Conservation (phyloP, 495 filamentous ascomycete genomes). For the Neurospora sp. region DNA sequence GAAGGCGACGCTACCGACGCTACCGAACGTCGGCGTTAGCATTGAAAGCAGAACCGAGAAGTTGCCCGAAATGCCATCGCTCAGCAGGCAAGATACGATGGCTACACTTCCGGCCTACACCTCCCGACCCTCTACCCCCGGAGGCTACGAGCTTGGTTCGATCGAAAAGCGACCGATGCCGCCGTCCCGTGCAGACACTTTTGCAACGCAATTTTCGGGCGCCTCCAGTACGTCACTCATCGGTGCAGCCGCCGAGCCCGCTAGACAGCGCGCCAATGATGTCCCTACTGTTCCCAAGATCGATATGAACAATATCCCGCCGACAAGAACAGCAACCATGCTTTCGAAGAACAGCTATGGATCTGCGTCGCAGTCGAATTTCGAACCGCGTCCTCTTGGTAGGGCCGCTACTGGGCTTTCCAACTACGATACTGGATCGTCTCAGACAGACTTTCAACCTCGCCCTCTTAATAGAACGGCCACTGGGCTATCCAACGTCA, state of each 20-base stretch:
- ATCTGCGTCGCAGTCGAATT: slow-evolving; percentile 29
- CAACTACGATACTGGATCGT: background rate
- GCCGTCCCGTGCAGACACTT: slow-evolving; percentile 24
- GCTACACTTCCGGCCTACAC: slow-evolving; percentile 54
- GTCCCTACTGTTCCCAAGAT: slow-evolving; percentile 34
- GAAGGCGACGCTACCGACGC: slow-evolving; percentile 49
- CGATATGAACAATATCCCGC: slow-evolving; percentile 26
- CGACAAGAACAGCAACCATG: slow-evolving; percentile 20
- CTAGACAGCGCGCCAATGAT: slow-evolving; percentile 48
- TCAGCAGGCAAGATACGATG: slow-evolving; percentile 58
- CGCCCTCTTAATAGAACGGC: background rate
- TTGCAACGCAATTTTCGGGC: slow-evolving; percentile 31
- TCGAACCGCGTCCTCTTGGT: background rate
- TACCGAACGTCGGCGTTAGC: slow-evolving; percentile 35
- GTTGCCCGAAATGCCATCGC: slow-evolving; percentile 45
- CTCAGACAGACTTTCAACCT: background rate
- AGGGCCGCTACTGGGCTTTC: background rate
- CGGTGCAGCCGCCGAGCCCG: slow-evolving; percentile 36
- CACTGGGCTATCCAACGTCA: background rate
- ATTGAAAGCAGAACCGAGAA: slow-evolving; percentile 32
- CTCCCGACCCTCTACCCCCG: slow-evolving; percentile 44
- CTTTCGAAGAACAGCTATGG: slow-evolving; percentile 33
- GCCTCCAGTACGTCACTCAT: slow-evolving; percentile 49
- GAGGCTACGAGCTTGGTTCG: slow-evolving; percentile 37
- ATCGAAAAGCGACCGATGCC: slow-evolving; percentile 37